Evolutionary conservation across 2,329 filamentous ascomycete genomes (phyloP), one percentile per base, ranked within the genome.

Genomic region (Penicillium sp.): DNA sequence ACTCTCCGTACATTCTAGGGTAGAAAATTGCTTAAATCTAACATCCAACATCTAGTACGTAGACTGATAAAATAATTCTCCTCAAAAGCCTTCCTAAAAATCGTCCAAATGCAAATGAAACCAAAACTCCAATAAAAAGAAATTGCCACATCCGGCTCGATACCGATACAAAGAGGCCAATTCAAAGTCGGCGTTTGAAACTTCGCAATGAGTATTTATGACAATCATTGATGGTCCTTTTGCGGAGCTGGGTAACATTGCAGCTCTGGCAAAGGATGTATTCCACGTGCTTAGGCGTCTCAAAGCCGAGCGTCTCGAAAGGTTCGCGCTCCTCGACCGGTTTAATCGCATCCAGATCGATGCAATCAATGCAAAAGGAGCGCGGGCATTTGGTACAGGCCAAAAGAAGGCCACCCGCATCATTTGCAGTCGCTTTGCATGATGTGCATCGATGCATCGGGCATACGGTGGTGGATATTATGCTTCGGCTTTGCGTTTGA

Each of bases 331-430:
- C 76, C 9, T 79, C 82, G 12, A 85, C 64, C 0, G 85, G 74
- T 3, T 72, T 70, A 0, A 77, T 74, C 2, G 71, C 70, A 3
- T 79, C 73, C 69, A 79, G 84, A 48, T 84, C 76, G 0, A 85
- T 64, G 62, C 83, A 85, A 46, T 84, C 79, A 55, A 86, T 83
- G 62, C 83, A 86, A 62, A 76, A 84, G 0, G 78, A 81, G 2
- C 69, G 68, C 26, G 79, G 76, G 60, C 83, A 86, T 73, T 76
- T 82, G 8, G 80, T 73, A 63, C 83, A 85, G 21, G 79, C 74
- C 64, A 77, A 75, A 1, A 77, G 56, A 60, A 78, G 71, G 5
- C 73, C 71, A 1, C 74, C 74, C 0, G 70, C 74, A 49, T 74
- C 67, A 0, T 66, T 66, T 0, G 81, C 81, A 56, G 79, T 80